Base-by-base conservation (phyloP, 768 basidiomycete species). In the Lanmaoa pseudosensibilis region DNA sequence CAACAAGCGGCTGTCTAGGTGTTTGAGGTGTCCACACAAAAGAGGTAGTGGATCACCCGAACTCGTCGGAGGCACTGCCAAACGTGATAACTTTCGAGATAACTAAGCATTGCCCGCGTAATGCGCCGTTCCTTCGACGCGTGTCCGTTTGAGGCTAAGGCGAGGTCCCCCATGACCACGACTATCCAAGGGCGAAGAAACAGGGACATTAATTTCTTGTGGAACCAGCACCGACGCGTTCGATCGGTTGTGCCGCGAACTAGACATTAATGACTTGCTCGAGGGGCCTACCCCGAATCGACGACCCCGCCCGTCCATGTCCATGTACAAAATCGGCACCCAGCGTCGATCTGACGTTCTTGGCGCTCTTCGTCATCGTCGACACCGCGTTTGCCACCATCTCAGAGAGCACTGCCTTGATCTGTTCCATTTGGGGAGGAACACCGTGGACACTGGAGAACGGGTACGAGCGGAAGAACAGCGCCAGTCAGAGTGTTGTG, bases 371-470 rank as follows among this genome's bases (percentile, higher is more conserved):
- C 8, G 61, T 60, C 53, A 70, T 47, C 25, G 57, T 57, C 19
- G 60, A 56, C n/a, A 64, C 54, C 13, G 55, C 66, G 19, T 54
- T 58, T 1, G 54, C 52, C 10, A 72, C 57, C 59, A 52, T 52
- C 21, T 66, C 64, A 0, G 62, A 55, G 12, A 70, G 19, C 8
- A 54, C 32, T 4, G 48, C 18, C 53, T 65, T 71, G 50, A 64
- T 55, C 34, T 64, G 65, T 13, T 71, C 69, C 50, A 88, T 76
- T 61, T 86, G 84, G 1, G 80, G 67, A 1, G 86, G 82, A 19
- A 89, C 60, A 10, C 82, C 73, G 56, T 87, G 84, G n/a, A n/a
- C n/a, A n/a, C n/a, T n/a, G n/a, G 2, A 88, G 56, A 5, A 86
- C 71, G 27, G 88, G 86, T 3, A 86, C 69, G 16, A 90, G 68